These are phyloP conservation scores for Lagenidium giganteum DNA, from an alignment of 352 stramenopile genomes.

Conservation along the genomic window DNA sequence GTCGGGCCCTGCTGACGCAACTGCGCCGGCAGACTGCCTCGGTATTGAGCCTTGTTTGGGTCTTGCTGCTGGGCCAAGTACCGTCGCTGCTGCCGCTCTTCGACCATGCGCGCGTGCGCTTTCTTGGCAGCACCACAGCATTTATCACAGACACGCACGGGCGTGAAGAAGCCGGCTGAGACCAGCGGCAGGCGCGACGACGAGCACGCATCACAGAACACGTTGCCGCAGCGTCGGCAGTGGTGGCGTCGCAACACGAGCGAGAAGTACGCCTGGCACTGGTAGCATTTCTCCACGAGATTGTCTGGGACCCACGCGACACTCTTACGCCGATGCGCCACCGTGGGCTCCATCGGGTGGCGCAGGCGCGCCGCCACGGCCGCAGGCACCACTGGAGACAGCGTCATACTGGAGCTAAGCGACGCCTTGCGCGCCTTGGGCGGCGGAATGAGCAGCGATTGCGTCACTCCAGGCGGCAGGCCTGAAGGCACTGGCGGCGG, in stretches of 20 bases:
- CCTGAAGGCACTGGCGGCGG: not conserved
- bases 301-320: constrained; percentile 82
- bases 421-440: not conserved
- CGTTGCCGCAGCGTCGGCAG: constrained; percentile 82
- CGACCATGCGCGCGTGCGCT: constrained; percentile 62
- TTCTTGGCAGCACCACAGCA: constrained; percentile 68
- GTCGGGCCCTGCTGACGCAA: not conserved
- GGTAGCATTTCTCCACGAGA: constrained; percentile 75
- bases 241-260: constrained; percentile 82
- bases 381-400: not conserved
- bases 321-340: constrained; percentile 29
- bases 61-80: constrained; percentile 8
- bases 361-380: constrained; percentile 13
- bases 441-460: not conserved
- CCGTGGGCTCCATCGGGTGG: constrained; percentile 19
- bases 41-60: constrained; percentile 1
- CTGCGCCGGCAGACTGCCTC: not conserved
- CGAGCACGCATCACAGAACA: constrained; percentile 89
- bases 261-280: constrained; percentile 55
- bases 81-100: constrained; percentile 37
- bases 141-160: constrained; percentile 78
- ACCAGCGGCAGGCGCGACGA: constrained; percentile 75
- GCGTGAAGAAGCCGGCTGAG: constrained; percentile 53
- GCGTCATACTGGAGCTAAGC: constrained; percentile 8
- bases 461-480: too few species aligned